phyloP scores from a whole-genome alignment of 2,329 filamentous ascomycete genomes.

The Fusarium hainanense region DNA sequence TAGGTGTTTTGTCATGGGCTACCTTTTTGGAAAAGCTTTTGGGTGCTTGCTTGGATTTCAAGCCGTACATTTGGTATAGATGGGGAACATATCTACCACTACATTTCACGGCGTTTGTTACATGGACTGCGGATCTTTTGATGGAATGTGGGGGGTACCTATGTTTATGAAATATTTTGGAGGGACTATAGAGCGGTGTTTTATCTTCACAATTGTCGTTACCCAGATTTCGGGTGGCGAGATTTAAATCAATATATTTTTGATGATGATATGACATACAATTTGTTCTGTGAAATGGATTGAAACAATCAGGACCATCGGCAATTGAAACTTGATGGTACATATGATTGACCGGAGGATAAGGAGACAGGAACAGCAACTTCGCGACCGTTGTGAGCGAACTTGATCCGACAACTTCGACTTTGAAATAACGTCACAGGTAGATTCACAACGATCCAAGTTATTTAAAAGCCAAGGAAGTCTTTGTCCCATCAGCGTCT shows the following conservation, averaged over 20 bases:
- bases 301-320: not conserved
- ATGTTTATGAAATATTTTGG: slow-evolving; percentile 34
- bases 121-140: slow-evolving; percentile 32
- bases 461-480: not conserved
- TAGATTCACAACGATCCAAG: not conserved
- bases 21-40: slow-evolving; percentile 10
- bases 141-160: slow-evolving; percentile 27
- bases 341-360: not conserved
- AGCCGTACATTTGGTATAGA: slow-evolving; percentile 46
- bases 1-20: slow-evolving; percentile 32
- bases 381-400: not conserved
- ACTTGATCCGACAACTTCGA: not conserved
- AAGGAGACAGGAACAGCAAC: not conserved
- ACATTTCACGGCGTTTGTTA: slow-evolving; percentile 43
- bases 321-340: not conserved
- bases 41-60: slow-evolving; percentile 18
- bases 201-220: slow-evolving; percentile 36
- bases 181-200: slow-evolving; percentile 33
- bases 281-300: not conserved
- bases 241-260: slow-evolving; percentile 33
- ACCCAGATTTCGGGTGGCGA: slow-evolving; percentile 27
- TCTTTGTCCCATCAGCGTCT: not conserved
- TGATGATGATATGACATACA: not conserved
- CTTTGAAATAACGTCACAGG: not conserved
- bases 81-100: slow-evolving; percentile 39